These are phyloP conservation scores for Papiliotrema flavescens DNA, from an alignment of 1,284 basidiomycete genomes.

Conservation along the genomic window DNA sequence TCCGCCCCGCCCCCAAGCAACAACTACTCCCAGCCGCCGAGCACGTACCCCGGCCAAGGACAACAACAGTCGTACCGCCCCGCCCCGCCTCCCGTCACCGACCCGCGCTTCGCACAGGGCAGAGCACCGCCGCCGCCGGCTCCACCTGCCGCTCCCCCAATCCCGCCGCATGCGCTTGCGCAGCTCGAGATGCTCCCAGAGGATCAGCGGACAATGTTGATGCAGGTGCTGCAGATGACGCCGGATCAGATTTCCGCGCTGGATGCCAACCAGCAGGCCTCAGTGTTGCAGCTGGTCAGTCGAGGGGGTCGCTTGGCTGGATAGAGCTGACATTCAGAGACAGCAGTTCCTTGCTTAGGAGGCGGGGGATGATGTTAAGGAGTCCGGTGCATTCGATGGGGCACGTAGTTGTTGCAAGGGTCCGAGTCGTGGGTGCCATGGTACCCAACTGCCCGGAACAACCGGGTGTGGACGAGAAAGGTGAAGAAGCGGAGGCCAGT, in stretches of 20 bases:
- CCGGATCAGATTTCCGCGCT: slow-evolving; percentile 82
- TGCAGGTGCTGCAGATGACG: slow-evolving; percentile 81
- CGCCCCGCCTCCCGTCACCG: slow-evolving; percentile 8
- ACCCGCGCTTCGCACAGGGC: too few species aligned
- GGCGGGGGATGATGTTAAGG: too few species aligned
- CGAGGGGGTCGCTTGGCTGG: not conserved
- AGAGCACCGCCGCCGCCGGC: slow-evolving; percentile 31
- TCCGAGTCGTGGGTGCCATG: too few species aligned
- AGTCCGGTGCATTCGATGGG: too few species aligned
- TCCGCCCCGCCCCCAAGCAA: not conserved
- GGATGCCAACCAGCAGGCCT: slow-evolving; percentile 73
- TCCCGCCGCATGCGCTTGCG: slow-evolving; percentile 40
- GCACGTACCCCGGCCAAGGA: not conserved
- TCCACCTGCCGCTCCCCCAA: slow-evolving; percentile 17
- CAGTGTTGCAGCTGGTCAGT: slow-evolving; percentile 79
- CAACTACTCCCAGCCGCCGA: not conserved
- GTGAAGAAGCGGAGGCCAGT: too few species aligned
- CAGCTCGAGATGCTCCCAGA: slow-evolving; percentile 41
- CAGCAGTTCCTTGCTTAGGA: slow-evolving; percentile 40
- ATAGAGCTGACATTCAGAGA: slow-evolving; percentile 17
- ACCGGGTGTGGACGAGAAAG: too few species aligned
- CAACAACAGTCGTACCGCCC: not conserved
- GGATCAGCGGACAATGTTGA: slow-evolving; percentile 58
- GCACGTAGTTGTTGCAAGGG: too few species aligned
- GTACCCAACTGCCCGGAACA: too few species aligned